These are phyloP conservation scores for Alternaria triticina DNA, from an alignment of 2,329 filamentous ascomycete genomes.

Conservation along the genomic window DNA sequence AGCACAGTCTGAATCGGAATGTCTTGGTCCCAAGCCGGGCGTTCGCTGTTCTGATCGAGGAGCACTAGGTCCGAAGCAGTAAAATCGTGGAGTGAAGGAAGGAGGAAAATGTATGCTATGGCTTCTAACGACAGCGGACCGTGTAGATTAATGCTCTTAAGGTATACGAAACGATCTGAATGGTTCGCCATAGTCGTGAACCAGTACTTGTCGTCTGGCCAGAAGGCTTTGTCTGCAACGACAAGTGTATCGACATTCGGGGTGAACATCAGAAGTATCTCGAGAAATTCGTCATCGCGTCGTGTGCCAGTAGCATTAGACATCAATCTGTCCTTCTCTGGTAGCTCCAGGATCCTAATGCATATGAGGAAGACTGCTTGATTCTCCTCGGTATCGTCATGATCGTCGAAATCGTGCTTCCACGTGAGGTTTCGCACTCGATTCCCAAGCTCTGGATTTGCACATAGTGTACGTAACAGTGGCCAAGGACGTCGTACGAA, in stretches of 20 bases:
- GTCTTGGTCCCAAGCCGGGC: background rate
- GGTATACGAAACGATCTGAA: background rate
- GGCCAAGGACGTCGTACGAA: conserved; percentile 7
- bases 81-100: conserved; percentile 3
- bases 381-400: background rate
- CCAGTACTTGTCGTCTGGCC: conserved; percentile 2
- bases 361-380: background rate
- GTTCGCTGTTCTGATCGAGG: background rate
- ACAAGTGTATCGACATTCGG: conserved; percentile 1
- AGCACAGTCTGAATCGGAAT: conserved; percentile 5
- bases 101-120: conserved; percentile 7
- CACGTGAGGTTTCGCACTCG: conserved; percentile 4
- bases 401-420: background rate
- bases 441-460: background rate
- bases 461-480: background rate
- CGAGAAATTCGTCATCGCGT: conserved; percentile 1
- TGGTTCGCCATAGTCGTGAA: background rate
- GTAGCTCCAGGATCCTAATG: background rate
- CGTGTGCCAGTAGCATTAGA: background rate
- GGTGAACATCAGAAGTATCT: conserved; percentile 1
- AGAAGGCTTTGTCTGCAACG: background rate
- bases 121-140: conserved; percentile 6
- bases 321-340: background rate
- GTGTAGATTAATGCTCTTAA: conserved; percentile 1
- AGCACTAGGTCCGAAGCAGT: conserved; percentile 1